These are phyloP conservation scores for Chaetomiaceae sp. DNA, from an alignment of 2,329 filamentous ascomycete genomes.

Conservation along the genomic window DNA sequence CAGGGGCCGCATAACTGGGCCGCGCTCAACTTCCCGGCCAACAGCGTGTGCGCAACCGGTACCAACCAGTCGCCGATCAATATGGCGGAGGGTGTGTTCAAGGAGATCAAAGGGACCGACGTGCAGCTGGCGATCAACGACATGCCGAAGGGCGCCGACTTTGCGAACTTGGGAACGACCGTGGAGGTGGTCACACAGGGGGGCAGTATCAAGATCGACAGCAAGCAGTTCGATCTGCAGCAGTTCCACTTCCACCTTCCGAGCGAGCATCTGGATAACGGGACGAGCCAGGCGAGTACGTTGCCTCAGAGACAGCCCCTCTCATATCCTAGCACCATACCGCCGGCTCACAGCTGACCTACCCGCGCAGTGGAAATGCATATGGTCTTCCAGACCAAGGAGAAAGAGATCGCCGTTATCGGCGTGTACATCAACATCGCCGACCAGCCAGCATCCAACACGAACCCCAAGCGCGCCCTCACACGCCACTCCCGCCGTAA, in stretches of 20 bases:
- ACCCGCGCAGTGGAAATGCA: constrained; percentile 46
- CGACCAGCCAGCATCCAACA: constrained; percentile 18
- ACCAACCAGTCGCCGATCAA: constrained; percentile 54
- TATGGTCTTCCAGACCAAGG: constrained; percentile 49
- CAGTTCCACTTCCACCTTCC: constrained; percentile 49
- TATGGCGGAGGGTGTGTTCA: constrained; percentile 35
- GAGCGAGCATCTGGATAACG: constrained; percentile 41
- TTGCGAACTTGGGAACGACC: constrained; percentile 53
- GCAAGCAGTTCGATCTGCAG: constrained; percentile 33
- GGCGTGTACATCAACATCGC: constrained; percentile 39
- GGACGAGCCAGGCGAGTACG: constrained; percentile 39
- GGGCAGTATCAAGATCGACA: constrained; percentile 31
- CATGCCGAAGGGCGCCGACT: constrained; percentile 37
- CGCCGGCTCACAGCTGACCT: no score
- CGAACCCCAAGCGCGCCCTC: constrained; percentile 10
- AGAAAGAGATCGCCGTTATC: constrained; percentile 37
- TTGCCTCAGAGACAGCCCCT: background rate
- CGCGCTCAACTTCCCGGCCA: constrained; percentile 26
- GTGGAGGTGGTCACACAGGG: constrained; percentile 46
- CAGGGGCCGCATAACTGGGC: constrained; percentile 24
- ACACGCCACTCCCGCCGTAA: constrained; percentile 12
- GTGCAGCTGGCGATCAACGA: constrained; percentile 37
- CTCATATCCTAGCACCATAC: no score
- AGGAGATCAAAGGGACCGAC: constrained; percentile 28
- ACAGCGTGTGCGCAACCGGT: constrained; percentile 45